Evolutionary conservation across 371 early-diverging fungal species (phyloP).

Genomic region (Rhizopus stolonifer): DNA sequence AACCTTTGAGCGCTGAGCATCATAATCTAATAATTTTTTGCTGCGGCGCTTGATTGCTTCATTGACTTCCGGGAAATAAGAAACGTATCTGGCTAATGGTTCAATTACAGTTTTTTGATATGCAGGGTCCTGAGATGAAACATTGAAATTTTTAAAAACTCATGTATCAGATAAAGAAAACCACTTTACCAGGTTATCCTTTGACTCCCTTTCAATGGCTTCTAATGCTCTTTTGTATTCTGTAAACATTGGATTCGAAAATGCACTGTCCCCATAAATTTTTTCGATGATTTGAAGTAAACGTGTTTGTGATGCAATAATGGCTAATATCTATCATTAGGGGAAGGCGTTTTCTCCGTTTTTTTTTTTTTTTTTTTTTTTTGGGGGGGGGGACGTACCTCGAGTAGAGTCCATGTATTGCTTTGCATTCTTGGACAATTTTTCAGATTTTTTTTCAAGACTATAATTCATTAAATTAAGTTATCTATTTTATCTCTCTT

Average conservation of each 20-base stretch:
- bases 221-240: slow-evolving; percentile 78
- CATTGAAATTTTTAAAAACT: too few relatives aligned
- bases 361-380: not conserved
- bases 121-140: slow-evolving; percentile 60
- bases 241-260: slow-evolving; percentile 46
- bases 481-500: not conserved
- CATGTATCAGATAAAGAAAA: too few relatives aligned
- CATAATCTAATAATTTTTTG: slow-evolving; percentile 89
- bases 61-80: slow-evolving; percentile 91
- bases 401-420: slow-evolving; percentile 87
- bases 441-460: slow-evolving; percentile 83
- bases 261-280: slow-evolving; percentile 61
- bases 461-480: slow-evolving; percentile 37
- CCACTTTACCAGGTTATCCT: slow-evolving; percentile 68
- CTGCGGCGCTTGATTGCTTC: slow-evolving; percentile 86
- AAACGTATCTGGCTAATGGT: slow-evolving; percentile 81
- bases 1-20: slow-evolving; percentile 70
- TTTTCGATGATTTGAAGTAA: slow-evolving; percentile 80
- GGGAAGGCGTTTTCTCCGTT: not conserved
- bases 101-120: slow-evolving; percentile 86
- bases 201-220: slow-evolving; percentile 78
- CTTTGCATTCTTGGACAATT: slow-evolving; percentile 86
- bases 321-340: too few relatives aligned
- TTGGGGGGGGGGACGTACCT: slow-evolving; percentile 40
- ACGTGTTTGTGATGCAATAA: slow-evolving; percentile 80